Evolutionary conservation across 768 basidiomycete species (phyloP).

Genomic region (Lentinula aciculospora): DNA sequence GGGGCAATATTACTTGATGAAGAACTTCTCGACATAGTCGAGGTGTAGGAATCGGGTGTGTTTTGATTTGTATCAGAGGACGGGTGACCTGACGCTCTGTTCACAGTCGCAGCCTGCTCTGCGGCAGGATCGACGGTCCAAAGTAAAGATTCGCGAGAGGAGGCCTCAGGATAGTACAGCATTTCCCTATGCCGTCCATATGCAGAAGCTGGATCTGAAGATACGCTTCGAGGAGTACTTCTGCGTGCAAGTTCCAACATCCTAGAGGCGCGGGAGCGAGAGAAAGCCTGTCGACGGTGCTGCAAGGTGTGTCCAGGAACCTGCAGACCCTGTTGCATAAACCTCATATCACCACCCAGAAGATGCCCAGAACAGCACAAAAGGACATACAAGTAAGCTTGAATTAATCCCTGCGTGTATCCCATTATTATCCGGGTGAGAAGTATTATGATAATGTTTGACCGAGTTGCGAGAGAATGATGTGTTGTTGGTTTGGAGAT

Average conservation of each 20-base stretch:
- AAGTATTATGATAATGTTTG: neutral
- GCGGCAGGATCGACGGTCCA: neutral
- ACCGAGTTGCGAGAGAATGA: neutral
- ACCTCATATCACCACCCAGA: neutral
- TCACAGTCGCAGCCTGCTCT: neutral
- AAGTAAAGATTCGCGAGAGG: neutral
- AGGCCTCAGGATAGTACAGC: neutral
- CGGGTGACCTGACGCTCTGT: neutral
- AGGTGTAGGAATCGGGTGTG: neutral
- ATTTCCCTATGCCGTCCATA: neutral
- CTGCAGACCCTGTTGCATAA: neutral
- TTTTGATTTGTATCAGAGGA: neutral
- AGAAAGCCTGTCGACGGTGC: neutral
- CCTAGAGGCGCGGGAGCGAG: neutral
- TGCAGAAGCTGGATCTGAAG: neutral
- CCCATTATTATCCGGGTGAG: neutral
- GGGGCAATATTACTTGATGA: neutral
- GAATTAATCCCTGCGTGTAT: neutral
- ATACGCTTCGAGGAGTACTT: neutral
- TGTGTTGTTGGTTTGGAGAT: neutral
- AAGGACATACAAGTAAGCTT: neutral
- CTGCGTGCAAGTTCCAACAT: neutral
- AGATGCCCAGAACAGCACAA: neutral
- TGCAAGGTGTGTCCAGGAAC: neutral
- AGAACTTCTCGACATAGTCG: neutral